Conservation (phyloP, 140 eudicot species). For the Bidens hawaiensis region DNA sequence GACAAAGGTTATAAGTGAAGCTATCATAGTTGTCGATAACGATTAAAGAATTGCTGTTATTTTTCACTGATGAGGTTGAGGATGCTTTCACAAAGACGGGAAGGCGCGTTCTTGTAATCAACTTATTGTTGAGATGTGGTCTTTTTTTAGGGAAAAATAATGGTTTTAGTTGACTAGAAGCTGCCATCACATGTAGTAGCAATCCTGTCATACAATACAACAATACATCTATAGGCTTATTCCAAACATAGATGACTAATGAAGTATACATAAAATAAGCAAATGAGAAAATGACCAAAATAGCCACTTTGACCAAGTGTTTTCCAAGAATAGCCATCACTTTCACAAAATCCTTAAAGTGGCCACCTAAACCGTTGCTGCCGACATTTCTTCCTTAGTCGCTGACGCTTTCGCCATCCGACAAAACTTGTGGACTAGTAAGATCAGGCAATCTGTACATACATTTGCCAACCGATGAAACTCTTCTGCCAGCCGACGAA, state of each 20-base stretch:
- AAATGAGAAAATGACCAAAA: too few species aligned
- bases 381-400: too few species aligned
- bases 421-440: too few species aligned
- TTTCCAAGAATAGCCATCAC: too few species aligned
- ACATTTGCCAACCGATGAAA: too few species aligned
- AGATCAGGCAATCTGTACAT: too few species aligned
- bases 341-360: too few species aligned
- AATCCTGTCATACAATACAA: neutral
- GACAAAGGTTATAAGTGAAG: constrained; percentile 98
- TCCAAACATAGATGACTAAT: neutral
- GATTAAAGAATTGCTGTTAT: constrained; percentile 40
- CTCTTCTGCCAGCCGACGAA: too few species aligned
- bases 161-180: neutral
- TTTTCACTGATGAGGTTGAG: constrained; percentile 9
- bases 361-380: too few species aligned
- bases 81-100: constrained; percentile 36
- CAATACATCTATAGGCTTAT: too few species aligned
- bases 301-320: too few species aligned
- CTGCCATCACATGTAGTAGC: neutral
- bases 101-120: constrained; percentile 14
- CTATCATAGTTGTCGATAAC: constrained; percentile 97
- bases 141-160: neutral
- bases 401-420: too few species aligned
- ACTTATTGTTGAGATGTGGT: neutral
- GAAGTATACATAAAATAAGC: neutral